These are phyloP conservation scores for Nepenthes mirabilis DNA, from an alignment of 148 eudicot genomes.

Conservation along the genomic window DNA sequence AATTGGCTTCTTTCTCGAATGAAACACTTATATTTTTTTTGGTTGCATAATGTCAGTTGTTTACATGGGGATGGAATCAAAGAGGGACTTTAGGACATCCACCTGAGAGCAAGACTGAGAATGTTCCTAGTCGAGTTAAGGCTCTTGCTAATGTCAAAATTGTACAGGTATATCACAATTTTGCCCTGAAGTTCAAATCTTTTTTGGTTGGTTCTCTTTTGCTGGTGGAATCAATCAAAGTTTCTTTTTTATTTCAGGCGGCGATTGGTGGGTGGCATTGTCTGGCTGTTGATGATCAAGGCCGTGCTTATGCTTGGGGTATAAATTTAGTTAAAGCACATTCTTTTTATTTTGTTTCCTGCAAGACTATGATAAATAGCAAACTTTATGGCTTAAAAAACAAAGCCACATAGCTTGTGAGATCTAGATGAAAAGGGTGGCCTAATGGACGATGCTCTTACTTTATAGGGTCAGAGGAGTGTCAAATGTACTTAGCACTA, in stretches of 20 bases:
- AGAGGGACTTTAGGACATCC: constrained; percentile 96
- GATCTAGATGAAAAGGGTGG: too few species aligned
- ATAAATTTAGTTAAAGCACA: constrained; percentile 1
- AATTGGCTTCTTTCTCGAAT: neutral
- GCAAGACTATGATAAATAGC: neutral
- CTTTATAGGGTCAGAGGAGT: too few species aligned
- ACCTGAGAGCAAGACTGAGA: constrained; percentile 79
- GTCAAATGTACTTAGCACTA: too few species aligned
- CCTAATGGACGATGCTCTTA: too few species aligned
- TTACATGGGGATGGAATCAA: constrained; percentile 99
- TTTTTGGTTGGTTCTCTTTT: neutral
- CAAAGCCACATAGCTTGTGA: too few species aligned
- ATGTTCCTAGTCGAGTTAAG: constrained; percentile 85
- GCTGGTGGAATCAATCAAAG: constrained; percentile 7
- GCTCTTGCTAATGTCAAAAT: constrained; percentile 80
- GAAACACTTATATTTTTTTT: constrained; percentile 1
- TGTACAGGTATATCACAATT: constrained; percentile 48
- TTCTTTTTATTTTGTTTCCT: neutral
- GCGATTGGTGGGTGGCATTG: constrained; percentile 99
- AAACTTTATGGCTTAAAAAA: too few species aligned
- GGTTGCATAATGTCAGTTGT: constrained; percentile 37
- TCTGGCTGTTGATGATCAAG: constrained; percentile 98
- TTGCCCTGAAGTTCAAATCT: constrained; percentile 2
- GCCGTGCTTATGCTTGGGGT: constrained; percentile 99
- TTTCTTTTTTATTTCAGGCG: constrained; percentile 44